Evolutionary conservation across 257 asterid genomes (phyloP), one percentile per base, ranked within the genome.

Genomic region (Forsythia viridissima): DNA sequence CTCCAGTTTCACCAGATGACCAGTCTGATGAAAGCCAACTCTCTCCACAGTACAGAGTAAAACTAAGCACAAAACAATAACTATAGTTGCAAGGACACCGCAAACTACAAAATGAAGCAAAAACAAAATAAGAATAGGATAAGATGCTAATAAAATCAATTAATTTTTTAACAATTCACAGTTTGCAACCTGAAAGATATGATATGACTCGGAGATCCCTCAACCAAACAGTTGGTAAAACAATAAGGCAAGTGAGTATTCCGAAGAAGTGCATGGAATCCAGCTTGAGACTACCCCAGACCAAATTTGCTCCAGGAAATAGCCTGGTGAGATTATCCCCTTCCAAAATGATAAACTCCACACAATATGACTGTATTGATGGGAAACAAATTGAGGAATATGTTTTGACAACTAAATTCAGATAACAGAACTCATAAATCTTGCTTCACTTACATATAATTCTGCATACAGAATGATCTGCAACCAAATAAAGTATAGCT

Each of bases 381-480:
- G 18, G 65, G 72, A 75, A 77, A 74, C 55, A 39, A 21, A 51
- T 71, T 76, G 39, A 43, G 40, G 59, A 57, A 37, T 74, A 57
- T 38, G 71, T 44, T 42, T 81, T 40, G 61, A 30, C 6, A 39
- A 76, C 68, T 38, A 77, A 76, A 48, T 12, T 67, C 20, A 51
- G 69, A 76, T 44, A 79, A 66, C 46, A n/a, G 55, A 81, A 75
- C 55, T 20, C 21, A 48, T 52, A 66, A 40, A 75, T 65, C 36
- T 63, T 8, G 38, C 13, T 75, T 67, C 71, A 77, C 98, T 90
- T 88, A 90, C 97, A 68, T 92, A 93, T 81, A 93, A 69, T 80
- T 93, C 98, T n/a, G 94, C 83, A 78, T 93, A 93, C 90, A 93
- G 81, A 77, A 92, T 77, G 73, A 92, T 83, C 98, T 93, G 97